These are phyloP conservation scores for Aspergillus hortae DNA, from an alignment of 2,329 filamentous ascomycete genomes.

Conservation along the genomic window DNA sequence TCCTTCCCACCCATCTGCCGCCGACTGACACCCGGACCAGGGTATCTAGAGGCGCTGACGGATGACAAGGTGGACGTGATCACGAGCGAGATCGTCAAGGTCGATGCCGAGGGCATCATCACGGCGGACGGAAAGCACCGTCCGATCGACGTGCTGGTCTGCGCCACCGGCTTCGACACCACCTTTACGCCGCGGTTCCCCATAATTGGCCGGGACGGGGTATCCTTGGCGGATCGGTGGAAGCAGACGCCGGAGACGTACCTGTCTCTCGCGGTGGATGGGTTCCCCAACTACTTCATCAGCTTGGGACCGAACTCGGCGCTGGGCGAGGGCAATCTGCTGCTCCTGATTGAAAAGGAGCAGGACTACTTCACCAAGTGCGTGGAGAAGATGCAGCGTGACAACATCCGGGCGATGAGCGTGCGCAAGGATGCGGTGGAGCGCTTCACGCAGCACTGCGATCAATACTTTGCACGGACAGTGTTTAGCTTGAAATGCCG, in stretches of 20 bases:
- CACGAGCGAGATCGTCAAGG: constrained; percentile 49
- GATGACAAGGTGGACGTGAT: constrained; percentile 31
- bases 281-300: constrained; percentile 34
- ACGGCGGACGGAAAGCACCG: constrained; percentile 33
- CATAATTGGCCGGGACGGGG: constrained; percentile 28
- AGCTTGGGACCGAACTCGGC: constrained; percentile 32
- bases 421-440: constrained; percentile 24
- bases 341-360: constrained; percentile 30
- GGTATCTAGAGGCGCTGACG: background rate
- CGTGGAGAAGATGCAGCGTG: constrained; percentile 33
- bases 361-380: constrained; percentile 34
- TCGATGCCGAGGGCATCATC: constrained; percentile 30
- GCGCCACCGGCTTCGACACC: constrained; percentile 39
- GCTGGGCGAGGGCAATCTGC: constrained; percentile 31
- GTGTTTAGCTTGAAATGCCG: constrained; percentile 34
- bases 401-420: constrained; percentile 30
- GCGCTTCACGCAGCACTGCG: constrained; percentile 28
- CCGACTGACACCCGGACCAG: background rate
- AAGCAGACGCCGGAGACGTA: constrained; percentile 33
- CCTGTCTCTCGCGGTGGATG: constrained; percentile 31
- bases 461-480: constrained; percentile 33
- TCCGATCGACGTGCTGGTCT: constrained; percentile 33
- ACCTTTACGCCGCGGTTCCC: constrained; percentile 33
- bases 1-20: constrained; percentile 15
- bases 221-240: constrained; percentile 28